Percentiles rank a stretch among this genome's conserved stretches.
Conservation (phyloP, 257 asterid genomes). For the Capsicum rhomboideum region DNA sequence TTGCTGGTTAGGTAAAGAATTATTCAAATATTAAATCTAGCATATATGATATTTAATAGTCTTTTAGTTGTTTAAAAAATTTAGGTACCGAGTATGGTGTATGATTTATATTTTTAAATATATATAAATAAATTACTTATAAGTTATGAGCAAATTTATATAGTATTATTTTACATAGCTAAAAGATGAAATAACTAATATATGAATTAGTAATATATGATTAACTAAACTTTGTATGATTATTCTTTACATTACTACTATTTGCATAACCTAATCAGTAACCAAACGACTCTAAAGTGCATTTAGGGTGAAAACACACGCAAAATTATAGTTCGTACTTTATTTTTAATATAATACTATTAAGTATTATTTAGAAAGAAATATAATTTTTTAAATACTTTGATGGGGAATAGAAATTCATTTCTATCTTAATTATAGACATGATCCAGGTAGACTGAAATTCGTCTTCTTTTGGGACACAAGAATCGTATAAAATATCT, state of each 20-base stretch:
- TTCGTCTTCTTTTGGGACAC: slow-evolving; percentile 1
- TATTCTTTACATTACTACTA: background rate
- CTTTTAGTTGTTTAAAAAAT: background rate
- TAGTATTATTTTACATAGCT: too few species aligned
- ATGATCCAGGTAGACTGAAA: background rate
- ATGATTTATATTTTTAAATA: too few species aligned
- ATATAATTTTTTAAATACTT: background rate
- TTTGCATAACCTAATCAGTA: background rate
- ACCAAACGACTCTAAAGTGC: background rate
- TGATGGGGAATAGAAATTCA: too few species aligned
- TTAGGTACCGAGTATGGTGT: too few species aligned
- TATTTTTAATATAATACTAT: background rate
- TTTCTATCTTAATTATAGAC: too few species aligned
- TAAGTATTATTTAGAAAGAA: background rate
- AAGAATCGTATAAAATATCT: background rate
- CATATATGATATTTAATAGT: background rate
- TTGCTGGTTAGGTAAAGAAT: background rate
- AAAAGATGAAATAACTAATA: too few species aligned
- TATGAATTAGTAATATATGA: background rate
- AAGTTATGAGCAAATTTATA: too few species aligned
- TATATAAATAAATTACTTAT: too few species aligned
- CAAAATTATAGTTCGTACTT: background rate
- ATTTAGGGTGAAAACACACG: background rate
- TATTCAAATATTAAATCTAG: background rate
- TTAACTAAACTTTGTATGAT: background rate